Evolutionary conservation across 169 alveolate species (phyloP).

Genomic region (Cryptosporidium ubiquitum): DNA sequence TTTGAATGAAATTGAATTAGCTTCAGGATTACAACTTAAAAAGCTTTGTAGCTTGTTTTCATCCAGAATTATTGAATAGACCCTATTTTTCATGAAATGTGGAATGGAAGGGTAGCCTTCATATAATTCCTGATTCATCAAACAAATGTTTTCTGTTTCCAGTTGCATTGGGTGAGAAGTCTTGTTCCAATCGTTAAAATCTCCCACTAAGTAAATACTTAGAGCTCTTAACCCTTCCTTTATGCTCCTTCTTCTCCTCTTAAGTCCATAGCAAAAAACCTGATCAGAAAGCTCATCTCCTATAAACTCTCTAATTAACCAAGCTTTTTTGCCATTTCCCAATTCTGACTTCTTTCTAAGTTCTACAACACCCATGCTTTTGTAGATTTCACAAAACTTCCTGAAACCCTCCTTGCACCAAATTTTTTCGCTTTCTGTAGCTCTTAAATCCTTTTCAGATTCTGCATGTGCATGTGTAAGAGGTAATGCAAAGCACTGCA

Average conservation of each 20-base stretch:
- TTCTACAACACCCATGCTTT: constrained; percentile 50
- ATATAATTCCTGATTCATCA: neutral
- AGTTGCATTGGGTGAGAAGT: constrained; percentile 76
- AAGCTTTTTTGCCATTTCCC: neutral
- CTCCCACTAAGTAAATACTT: constrained; percentile 79
- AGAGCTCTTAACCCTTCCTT: constrained; percentile 7
- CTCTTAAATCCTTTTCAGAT: neutral
- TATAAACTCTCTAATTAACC: constrained; percentile 64
- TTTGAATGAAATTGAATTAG: constrained; percentile 13
- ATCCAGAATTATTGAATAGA: constrained; percentile 52
- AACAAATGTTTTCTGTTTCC: constrained; percentile 52
- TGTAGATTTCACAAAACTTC: constrained; percentile 39
- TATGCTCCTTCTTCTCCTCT: constrained; percentile 13
- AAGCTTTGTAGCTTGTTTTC: neutral
- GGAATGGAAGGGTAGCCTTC: constrained; percentile 45
- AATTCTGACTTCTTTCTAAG: neutral
- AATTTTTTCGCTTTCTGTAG: neutral
- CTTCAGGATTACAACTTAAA: neutral
- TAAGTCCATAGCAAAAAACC: constrained; percentile 22
- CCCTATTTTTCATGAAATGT: constrained; percentile 30
- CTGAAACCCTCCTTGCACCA: constrained; percentile 42
- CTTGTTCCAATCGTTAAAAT: constrained; percentile 81
- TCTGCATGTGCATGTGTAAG: neutral
- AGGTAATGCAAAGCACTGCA: constrained; percentile 4
- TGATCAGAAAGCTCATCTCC: constrained; percentile 43